Percentiles rank a stretch among this genome's conserved stretches.
These are phyloP conservation scores for Floccularia luteovirens DNA, from an alignment of 768 basidiomycete genomes.

Conservation along the genomic window DNA sequence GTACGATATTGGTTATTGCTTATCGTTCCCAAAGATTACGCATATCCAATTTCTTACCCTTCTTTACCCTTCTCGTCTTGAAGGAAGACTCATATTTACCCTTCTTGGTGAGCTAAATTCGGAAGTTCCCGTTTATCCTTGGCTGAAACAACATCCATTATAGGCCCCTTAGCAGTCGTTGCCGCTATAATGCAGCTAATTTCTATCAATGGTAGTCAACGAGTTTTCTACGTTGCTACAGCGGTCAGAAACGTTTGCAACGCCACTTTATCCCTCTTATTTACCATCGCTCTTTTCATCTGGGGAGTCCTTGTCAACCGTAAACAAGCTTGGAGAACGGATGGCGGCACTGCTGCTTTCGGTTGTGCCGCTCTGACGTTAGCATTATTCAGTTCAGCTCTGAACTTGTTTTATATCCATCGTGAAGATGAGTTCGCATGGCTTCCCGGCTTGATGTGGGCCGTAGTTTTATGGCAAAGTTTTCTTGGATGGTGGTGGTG, in stretches of 20 bases:
- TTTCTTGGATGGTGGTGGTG: slow-evolving; percentile 99
- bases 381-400: slow-evolving; percentile 75
- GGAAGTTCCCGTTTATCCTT: slow-evolving; percentile 1
- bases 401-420: slow-evolving; percentile 86
- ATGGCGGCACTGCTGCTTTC: slow-evolving; percentile 94
- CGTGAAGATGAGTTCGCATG: slow-evolving; percentile 82
- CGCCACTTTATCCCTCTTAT: slow-evolving; percentile 91
- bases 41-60: slow-evolving; percentile 97
- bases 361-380: slow-evolving; percentile 78
- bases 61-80: slow-evolving; percentile 86
- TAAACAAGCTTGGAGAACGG: slow-evolving; percentile 88
- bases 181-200: slow-evolving; percentile 82
- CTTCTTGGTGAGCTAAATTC: slow-evolving; percentile 54
- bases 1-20: background rate
- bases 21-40: slow-evolving; percentile 56
- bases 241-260: slow-evolving; percentile 93
- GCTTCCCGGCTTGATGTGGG: slow-evolving; percentile 87
- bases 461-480: slow-evolving; percentile 93
- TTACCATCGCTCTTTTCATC: slow-evolving; percentile 80
- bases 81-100: slow-evolving; percentile 78
- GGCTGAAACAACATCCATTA: background rate
- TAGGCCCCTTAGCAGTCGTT: slow-evolving; percentile 79
- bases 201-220: slow-evolving; percentile 41
- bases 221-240: slow-evolving; percentile 48
- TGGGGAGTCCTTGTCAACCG: slow-evolving; percentile 94